Base-by-base conservation (phyloP, 1,284 basidiomycete genomes). In the Papiliotrema terrestris region DNA sequence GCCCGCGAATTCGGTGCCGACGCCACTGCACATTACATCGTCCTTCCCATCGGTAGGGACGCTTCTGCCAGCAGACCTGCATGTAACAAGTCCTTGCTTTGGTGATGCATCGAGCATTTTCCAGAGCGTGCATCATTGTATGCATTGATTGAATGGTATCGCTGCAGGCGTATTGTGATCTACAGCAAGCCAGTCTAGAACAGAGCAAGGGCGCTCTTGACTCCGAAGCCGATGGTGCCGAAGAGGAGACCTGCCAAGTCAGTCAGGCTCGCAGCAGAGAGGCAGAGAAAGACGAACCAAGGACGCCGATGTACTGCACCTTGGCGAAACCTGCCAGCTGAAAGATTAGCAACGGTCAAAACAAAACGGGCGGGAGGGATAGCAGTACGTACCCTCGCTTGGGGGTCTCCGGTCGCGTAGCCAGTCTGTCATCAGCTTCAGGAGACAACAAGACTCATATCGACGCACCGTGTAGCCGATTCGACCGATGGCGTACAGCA, bases 391-490 rank as follows among this genome's bases (percentile, higher is more conserved):
- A 66, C 61, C 43, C 60, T 56, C 23, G 52, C 58, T 19, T 22
- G 19, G 19, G 68, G 63, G 49, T 60, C 45, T 25, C 63, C 64
- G n/a, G 42, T 59, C 22, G 46, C 23, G 67, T 73, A 73, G 37
- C 65, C 60, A 39, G 49, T 20, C 66, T 67, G n/a, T 49, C 15
- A 36, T 25, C 25, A 22, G 25, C 23, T 38, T 5, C 20, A 32
- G 22, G 3, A 26, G 20, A 5, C 13, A 47, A 14, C 19, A 23
- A 5, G 6, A 26, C 23, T 29, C 15, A 17, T 32, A 5, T 32
- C 29, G 11, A 66, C 69, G 52, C 43, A 74, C 68, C 17, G 67
- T 69, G 63, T 72, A 74, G 43, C 49, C 44, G 51, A 69, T 25
- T 37, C 67, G 56, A 49, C 67, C 68, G 23, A 68, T 5, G 20